These are phyloP conservation scores for Solanum pinnatisectum DNA, from an alignment of 257 asterid genomes.

Conservation along the genomic window DNA sequence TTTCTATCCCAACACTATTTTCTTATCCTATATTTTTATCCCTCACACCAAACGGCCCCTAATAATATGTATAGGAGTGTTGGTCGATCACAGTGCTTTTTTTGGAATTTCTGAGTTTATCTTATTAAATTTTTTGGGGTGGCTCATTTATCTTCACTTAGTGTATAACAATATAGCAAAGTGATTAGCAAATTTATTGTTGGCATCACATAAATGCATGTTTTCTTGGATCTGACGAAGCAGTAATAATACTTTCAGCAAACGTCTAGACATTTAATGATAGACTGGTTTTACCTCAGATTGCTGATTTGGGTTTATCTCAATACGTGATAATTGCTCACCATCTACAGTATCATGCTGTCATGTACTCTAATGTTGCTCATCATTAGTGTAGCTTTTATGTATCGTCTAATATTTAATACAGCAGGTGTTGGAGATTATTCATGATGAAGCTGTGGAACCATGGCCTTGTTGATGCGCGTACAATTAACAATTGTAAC, in stretches of 20 bases:
- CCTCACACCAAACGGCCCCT: background rate
- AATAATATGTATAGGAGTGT: background rate
- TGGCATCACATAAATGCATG: background rate
- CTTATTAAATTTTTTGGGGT: background rate
- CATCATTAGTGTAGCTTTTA: background rate
- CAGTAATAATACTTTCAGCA: background rate
- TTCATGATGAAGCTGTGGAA: constrained; percentile 91
- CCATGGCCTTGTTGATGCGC: constrained; percentile 87
- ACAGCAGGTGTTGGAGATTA: constrained; percentile 90
- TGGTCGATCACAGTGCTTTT: background rate
- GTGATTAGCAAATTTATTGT: background rate
- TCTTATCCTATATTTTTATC: no score
- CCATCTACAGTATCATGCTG: background rate
- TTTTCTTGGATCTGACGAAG: background rate
- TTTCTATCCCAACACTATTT: no score
- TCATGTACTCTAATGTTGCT: background rate
- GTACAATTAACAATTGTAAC: constrained; percentile 68
- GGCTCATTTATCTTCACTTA: background rate
- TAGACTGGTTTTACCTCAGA: background rate
- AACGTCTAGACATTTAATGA: background rate
- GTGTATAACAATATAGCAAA: background rate
- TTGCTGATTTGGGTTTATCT: background rate
- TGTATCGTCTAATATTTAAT: background rate
- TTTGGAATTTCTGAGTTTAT: background rate
- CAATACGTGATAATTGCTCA: background rate